These are phyloP conservation scores for Thielaviopsis musarum DNA, from an alignment of 2,329 filamentous ascomycete species.

Conservation along the genomic window DNA sequence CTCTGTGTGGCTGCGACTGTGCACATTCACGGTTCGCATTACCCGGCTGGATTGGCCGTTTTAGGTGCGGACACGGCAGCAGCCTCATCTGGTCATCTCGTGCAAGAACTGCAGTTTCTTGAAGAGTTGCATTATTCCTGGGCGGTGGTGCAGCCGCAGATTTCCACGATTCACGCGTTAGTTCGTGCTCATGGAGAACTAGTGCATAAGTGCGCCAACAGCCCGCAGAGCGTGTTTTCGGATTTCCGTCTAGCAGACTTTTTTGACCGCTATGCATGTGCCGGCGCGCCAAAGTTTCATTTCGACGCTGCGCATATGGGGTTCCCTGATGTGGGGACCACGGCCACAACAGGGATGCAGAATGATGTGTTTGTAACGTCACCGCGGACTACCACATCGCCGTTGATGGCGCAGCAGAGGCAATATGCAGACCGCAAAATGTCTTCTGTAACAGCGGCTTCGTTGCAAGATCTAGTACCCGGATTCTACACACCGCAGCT, in stretches of 20 bases:
- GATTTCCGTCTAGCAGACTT: constrained; percentile 46
- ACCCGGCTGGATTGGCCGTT: constrained; percentile 26
- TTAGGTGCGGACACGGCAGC: too few relatives aligned
- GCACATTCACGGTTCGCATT: constrained; percentile 73
- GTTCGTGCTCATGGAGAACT: constrained; percentile 66
- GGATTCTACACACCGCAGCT: too few relatives aligned
- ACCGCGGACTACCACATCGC: too few relatives aligned
- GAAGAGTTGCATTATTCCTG: constrained; percentile 57
- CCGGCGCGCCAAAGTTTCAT: constrained; percentile 39
- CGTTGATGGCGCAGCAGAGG: too few relatives aligned
- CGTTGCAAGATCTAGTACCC: too few relatives aligned
- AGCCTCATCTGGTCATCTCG: constrained; percentile 22
- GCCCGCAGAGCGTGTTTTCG: constrained; percentile 24
- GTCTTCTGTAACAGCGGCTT: too few relatives aligned
- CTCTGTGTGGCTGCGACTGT: constrained; percentile 77
- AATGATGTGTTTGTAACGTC: too few relatives aligned
- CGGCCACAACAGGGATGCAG: constrained; percentile 5
- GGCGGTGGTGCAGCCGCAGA: constrained; percentile 65
- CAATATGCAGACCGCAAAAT: too few relatives aligned
- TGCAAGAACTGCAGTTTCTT: constrained; percentile 64
- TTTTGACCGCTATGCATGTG: constrained; percentile 57
- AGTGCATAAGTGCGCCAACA: constrained; percentile 22
- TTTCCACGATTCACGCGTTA: constrained; percentile 60
- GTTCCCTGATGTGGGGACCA: constrained; percentile 36
- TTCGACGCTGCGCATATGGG: constrained; percentile 64